phyloP scores from a whole-genome alignment of 176 grass and related monocot genomes.

The Oryza australiensis region DNA sequence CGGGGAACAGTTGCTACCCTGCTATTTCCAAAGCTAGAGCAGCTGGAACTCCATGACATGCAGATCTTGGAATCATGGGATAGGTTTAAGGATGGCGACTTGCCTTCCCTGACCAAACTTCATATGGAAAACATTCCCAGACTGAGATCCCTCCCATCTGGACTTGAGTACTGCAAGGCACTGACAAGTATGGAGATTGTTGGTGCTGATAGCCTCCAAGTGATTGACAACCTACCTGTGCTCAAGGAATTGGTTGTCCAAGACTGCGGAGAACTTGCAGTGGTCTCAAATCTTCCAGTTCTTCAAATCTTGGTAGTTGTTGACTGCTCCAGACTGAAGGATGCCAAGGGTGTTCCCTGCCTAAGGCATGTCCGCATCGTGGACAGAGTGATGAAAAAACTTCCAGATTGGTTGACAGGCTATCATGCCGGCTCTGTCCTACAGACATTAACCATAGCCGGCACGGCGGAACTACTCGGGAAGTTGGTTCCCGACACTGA shows the following conservation, averaged over 20 bases:
- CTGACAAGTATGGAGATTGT: conserved; percentile 23
- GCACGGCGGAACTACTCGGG: conserved; percentile 28
- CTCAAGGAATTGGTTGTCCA: conserved; percentile 23
- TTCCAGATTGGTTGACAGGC: conserved; percentile 40
- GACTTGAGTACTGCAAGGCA: conserved; percentile 22
- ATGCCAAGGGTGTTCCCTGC: background rate
- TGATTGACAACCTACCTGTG: conserved; percentile 18
- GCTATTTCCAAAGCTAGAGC: conserved; percentile 47
- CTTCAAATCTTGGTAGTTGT: conserved; percentile 24
- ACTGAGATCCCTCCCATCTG: conserved; percentile 38
- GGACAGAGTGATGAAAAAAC: conserved; percentile 12
- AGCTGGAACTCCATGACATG: conserved; percentile 39
- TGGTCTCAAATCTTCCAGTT: conserved; percentile 38
- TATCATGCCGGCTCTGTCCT: background rate
- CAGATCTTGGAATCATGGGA: conserved; percentile 27
- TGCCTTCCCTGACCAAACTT: conserved; percentile 36
- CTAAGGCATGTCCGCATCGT: conserved; percentile 22
- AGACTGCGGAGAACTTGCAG: conserved; percentile 6
- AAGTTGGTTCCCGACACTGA: conserved; percentile 5
- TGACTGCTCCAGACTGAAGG: conserved; percentile 29
- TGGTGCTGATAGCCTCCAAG: conserved; percentile 25
- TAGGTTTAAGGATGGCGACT: conserved; percentile 18
- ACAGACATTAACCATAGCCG: conserved; percentile 10
- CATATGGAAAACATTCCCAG: conserved; percentile 41
- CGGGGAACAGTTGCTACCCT: background rate